Conservation (phyloP, 2,329 filamentous ascomycete species). For the Cladosporium sp. region DNA sequence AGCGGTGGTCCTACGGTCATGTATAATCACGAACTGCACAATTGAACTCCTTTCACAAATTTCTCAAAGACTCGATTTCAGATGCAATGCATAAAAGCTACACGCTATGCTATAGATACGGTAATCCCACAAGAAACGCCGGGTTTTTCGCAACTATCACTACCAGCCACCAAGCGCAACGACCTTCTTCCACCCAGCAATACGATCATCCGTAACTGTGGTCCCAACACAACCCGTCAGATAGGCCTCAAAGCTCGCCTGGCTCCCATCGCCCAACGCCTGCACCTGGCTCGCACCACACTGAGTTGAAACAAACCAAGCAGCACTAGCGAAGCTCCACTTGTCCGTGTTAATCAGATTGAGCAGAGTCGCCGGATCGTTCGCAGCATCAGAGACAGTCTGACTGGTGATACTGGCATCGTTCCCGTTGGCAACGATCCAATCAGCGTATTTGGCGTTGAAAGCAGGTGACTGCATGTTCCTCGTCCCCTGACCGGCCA, state of each 20-base stretch:
- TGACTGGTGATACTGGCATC: conserved; percentile 23
- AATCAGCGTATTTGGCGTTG: conserved; percentile 54
- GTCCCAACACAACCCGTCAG: conserved; percentile 53
- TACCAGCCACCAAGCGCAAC: conserved; percentile 24
- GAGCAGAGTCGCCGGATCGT: conserved; percentile 44
- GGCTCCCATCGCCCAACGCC: conserved; percentile 43
- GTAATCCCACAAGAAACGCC: too few relatives aligned
- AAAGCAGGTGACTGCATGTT: conserved; percentile 60
- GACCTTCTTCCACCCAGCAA: conserved; percentile 49
- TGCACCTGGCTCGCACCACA: conserved; percentile 44
- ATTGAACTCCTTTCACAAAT: too few relatives aligned
- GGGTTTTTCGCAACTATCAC: conserved; percentile 48
- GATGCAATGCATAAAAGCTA: too few relatives aligned
- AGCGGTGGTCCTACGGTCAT: background rate
- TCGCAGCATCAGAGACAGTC: conserved; percentile 10
- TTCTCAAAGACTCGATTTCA: too few relatives aligned
- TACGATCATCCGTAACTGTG: conserved; percentile 42
- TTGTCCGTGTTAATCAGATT: conserved; percentile 48
- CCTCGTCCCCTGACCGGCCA: conserved; percentile 66
- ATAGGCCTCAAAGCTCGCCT: conserved; percentile 51
- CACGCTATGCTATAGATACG: too few relatives aligned
- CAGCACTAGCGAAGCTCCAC: conserved; percentile 55
- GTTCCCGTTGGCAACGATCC: conserved; percentile 34
- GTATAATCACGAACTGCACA: too few relatives aligned
- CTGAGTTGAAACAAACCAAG: conserved; percentile 58